Percentiles rank a stretch among this genome's conserved stretches.
Conservation (phyloP, 345 rosid genomes). For the Gossypium raimondii region DNA sequence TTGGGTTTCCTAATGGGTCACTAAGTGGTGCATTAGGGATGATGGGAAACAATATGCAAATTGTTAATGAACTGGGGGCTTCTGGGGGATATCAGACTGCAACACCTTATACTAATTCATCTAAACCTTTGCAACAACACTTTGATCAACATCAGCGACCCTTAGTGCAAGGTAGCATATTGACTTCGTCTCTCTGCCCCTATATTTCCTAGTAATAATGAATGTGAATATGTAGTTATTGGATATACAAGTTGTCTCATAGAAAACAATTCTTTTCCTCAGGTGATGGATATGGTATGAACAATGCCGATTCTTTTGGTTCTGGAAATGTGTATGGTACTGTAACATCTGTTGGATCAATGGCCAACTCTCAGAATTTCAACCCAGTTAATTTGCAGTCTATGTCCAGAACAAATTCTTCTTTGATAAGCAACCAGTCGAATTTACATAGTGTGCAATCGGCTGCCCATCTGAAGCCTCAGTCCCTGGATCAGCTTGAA, state of each 20-base stretch:
- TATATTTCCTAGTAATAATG: constrained; percentile 1
- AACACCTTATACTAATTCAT: constrained; percentile 46
- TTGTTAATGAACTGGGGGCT: constrained; percentile 44
- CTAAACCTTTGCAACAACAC: constrained; percentile 57
- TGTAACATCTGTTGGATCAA: constrained; percentile 48
- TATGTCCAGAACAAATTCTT: constrained; percentile 45
- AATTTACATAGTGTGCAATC: constrained; percentile 47
- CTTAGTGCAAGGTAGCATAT: constrained; percentile 51
- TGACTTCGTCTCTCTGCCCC: background rate
- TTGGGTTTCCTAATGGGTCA: constrained; percentile 60
- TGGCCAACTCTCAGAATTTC: constrained; percentile 45
- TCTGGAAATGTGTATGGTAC: constrained; percentile 56
- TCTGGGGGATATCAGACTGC: constrained; percentile 53
- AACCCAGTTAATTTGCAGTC: constrained; percentile 50
- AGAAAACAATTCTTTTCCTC: constrained; percentile 20
- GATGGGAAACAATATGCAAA: constrained; percentile 49
- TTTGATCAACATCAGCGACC: constrained; percentile 67
- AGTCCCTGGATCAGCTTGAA: constrained; percentile 45
- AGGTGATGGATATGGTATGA: constrained; percentile 73
- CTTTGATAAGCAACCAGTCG: constrained; percentile 46
- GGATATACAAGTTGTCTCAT: constrained; percentile 15
- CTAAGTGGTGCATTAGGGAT: constrained; percentile 59
- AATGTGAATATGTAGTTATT: constrained; percentile 18
- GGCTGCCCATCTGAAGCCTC: constrained; percentile 37
- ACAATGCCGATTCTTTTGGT: constrained; percentile 44